Base-by-base conservation (phyloP, 2,329 filamentous ascomycete genomes). In the Chaetomium sp. region DNA sequence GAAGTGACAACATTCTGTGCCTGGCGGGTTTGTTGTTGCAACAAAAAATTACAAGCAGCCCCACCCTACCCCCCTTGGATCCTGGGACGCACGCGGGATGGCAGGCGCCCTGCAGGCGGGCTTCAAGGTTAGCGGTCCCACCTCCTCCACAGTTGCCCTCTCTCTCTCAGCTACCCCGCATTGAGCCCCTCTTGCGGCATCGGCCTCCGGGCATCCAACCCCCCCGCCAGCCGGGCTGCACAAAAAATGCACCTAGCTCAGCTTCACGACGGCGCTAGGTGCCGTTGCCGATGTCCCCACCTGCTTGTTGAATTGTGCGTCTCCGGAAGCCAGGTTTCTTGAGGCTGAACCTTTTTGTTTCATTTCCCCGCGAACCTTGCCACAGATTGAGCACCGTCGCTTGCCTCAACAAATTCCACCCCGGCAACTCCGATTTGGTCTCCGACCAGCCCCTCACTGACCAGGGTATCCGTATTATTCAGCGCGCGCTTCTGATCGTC, bases 41-140 rank as follows among this genome's bases (percentile, higher is more conserved):
- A 54, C 60, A 38, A 65, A 67, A 64, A 67, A 68, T 56, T 57
- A 60, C 61, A 55, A 49, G 9, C 27, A 31, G 47, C 60, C 56
- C 64, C 64, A 62, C 66, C 62, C 38, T 55, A 59, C 57, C 12
- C 45, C 31, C 45, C n/a, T n/a, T n/a, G 49, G 53, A 38, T 23
- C 47, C 50, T 47, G 53, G 55, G 21, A 23, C 13, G 21, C 59
- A 33, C 42, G 51, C 45, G 45, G 38, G 49, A 51, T 45, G 59
- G 64, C 38, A 63, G 61, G 35, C 55, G 31, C 35, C 31, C 55
- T 63, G 49, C 58, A 62, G 54, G 33, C 35, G 25, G 45, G 58
- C 19, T 55, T 27, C 12, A 8, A 8, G 7, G 13, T 29, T 53
- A n/a, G 25, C 50, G 50, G 16, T 47, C 25, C 23, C 56, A 45